Percentiles rank a stretch among this genome's conserved stretches.
Evolutionary conservation across 441 rosid species (phyloP).

Genomic region (Eutrema salsugineum): DNA sequence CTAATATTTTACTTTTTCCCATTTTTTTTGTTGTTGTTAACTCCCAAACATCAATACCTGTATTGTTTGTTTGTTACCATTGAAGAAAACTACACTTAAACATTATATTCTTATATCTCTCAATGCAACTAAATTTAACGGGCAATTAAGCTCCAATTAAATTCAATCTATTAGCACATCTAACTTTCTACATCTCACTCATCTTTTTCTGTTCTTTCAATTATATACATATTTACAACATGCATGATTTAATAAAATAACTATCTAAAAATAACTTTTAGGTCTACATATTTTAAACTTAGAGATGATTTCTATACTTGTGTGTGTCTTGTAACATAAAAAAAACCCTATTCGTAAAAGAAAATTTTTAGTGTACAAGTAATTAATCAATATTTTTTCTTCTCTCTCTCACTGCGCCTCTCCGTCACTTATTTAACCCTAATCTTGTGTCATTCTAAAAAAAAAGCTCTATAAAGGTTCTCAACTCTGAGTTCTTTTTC

Average conservation of each 20-base stretch:
- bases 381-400: neutral
- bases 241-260: neutral
- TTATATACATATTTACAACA: neutral
- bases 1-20: neutral
- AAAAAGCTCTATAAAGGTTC: constrained; percentile 20
- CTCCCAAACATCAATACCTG: neutral
- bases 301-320: neutral
- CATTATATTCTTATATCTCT: neutral
- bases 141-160: neutral
- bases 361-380: neutral
- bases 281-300: neutral
- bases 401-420: constrained; percentile 5
- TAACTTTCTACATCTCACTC: neutral
- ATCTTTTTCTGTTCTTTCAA: neutral
- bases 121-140: neutral
- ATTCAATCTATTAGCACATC: neutral
- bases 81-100: neutral
- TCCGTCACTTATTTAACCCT: constrained; percentile 29
- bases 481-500: neutral
- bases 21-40: neutral
- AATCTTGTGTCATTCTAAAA: constrained; percentile 7
- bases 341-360: neutral
- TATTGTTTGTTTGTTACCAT: neutral
- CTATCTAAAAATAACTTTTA: neutral
- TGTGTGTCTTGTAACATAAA: constrained; percentile 23